Evolutionary conservation across 2,329 filamentous ascomycete genomes (phyloP).

Genomic region (Fusarium sp.): DNA sequence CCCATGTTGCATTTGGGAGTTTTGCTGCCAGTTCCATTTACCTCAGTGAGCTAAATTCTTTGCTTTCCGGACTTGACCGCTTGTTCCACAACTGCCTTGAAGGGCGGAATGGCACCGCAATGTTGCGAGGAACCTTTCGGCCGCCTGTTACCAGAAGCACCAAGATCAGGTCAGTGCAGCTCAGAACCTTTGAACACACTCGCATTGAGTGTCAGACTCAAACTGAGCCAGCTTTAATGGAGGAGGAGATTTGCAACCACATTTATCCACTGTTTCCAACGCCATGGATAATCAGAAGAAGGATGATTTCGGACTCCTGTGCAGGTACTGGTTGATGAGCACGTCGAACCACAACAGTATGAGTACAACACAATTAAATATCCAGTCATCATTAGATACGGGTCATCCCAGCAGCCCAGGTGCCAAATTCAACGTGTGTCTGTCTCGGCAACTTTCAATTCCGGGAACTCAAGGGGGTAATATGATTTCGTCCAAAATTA

Average conservation of each 20-base stretch:
- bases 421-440: not conserved
- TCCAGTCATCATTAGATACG: no score
- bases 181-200: not conserved
- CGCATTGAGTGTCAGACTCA: not conserved
- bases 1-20: not conserved
- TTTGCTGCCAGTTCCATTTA: not conserved
- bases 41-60: not conserved
- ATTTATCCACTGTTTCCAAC: no score
- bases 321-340: no score
- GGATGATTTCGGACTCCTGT: no score
- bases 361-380: no score
- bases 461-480: not conserved
- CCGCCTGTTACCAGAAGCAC: not conserved
- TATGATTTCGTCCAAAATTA: not conserved
- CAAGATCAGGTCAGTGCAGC: not conserved
- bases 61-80: not conserved
- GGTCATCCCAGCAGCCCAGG: no score
- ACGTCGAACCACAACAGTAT: no score
- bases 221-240: no score
- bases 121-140: not conserved
- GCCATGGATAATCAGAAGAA: no score
- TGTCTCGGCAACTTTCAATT: not conserved
- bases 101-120: not conserved
- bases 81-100: not conserved
- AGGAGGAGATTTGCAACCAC: no score